Evolutionary conservation across 495 filamentous ascomycete genomes (phyloP), one percentile per base, ranked within the genome.

Genomic region (Trichoderma reesei): DNA sequence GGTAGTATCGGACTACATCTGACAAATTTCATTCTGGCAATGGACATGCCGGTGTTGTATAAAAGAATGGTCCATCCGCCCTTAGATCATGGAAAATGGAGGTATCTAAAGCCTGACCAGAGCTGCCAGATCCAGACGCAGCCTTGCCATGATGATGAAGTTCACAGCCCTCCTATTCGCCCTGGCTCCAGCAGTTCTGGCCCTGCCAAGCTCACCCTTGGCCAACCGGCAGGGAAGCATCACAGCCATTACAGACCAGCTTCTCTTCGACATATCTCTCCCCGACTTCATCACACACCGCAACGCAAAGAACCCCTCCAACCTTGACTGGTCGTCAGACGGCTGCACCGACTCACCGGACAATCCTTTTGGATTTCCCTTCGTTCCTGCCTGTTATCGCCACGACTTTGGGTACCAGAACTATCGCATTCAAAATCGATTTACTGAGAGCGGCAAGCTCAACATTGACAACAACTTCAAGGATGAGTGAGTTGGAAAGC

Each of bases 361-460:
- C 61, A 72, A 73, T 41, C 79, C 79, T 7, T 69, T 73, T 18
- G 76, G 77, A 8, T 82, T 77, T 67, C 67, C 75, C 68, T 82
- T 82, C 65, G 44, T 63, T 6, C 72, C 68, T 0, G 68, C 67
- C 20, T 82, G 80, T 73, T 41, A 77, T 51, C 73, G 80, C 20
- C 80, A 82, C 65, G 80, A 82, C 56, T 82, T 82, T 61, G 80
- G 78, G 0, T 82, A 80, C 64, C 65, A 71, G 5, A 82, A 81
- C 66, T 80, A 72, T 65, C 74, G 77, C 64, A 56, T 34, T 6
- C 78, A 79, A 63, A 64, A 36, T 5, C 70, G 80, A 7, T 79
- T 82, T 68, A 78, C 73, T 0, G 67, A 69, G 0, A 61, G 20
- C 7, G 66, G 63, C n/a, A 73, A 72, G 41, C n/a, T 64, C 48